Evolutionary conservation across 2,329 filamentous ascomycete genomes (phyloP), one percentile per base, ranked within the genome.

Genomic region (Aureobasidium sp.): DNA sequence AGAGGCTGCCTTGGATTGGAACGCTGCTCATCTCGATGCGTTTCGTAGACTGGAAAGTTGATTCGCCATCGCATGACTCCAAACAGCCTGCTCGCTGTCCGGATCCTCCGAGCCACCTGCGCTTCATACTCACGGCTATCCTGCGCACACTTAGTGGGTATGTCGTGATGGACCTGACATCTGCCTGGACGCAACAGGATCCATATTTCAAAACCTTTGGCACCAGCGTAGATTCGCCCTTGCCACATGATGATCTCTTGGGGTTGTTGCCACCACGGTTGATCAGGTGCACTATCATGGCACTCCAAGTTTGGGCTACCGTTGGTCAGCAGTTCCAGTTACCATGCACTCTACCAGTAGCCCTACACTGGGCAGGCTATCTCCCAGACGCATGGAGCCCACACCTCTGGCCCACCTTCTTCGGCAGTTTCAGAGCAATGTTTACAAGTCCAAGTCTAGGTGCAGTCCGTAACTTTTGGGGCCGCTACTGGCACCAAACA

Each of bases 401-500:
- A 35, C 70, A 71, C 47, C 63, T 56, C 37, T 70, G 67, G 68
- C 67, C 69, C 5, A 62, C 66, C 3, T 67, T 68, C 60, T 72
- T 71, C 45, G 70, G 70, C 35, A 49, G 44, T 17, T 60, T 60
- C 17, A 50, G 22, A 19, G 19, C 14, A 17, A 42, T 50, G n/a
- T 64, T 69, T 1, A 59, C 65, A 11, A 45, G 58, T 2, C 45
- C 61, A 8, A 63, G 69, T 29, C 61, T 62, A 7, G 48, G 64
- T 31, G 70, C 70, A 17, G 57, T 72, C 0, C 56, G 68, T 5
- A 70, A 69, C 11, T 67, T 71, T 33, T 72, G 70, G 70, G 67
- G 69, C 8, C 33, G 24, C 17, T 71, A 68, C 59, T 72, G 70
- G 70, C 70, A 72, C 61, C 70, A 72, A 64, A 69, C 66, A 29